phyloP scores from a whole-genome alignment of 129 eudicot species.

The Chrysanthemum seticuspe region DNA sequence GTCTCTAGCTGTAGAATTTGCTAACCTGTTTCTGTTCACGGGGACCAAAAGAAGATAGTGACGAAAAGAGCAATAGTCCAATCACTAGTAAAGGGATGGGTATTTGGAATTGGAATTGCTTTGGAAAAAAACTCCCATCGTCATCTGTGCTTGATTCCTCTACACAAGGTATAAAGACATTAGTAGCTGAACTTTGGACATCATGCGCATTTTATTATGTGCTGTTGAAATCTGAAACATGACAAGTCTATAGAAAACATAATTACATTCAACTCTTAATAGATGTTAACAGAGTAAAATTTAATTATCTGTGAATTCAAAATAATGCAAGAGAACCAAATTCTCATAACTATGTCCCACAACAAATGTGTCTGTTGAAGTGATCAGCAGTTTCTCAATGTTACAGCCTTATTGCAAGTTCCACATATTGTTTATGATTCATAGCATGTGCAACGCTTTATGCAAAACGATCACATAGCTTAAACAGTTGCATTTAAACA shows the following conservation, averaged over 20 bases:
- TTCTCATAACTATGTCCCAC: too few species aligned
- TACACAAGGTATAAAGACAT: constrained; percentile 20
- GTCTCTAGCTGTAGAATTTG: neutral
- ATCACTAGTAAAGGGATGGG: constrained; percentile 63
- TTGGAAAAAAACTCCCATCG: constrained; percentile 55
- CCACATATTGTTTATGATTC: neutral
- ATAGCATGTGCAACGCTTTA: neutral
- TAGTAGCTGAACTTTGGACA: neutral
- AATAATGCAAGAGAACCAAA: too few species aligned
- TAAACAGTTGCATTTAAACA: neutral
- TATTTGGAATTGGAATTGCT: constrained; percentile 53
- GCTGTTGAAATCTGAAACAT: neutral
- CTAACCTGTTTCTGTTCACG: constrained; percentile 76
- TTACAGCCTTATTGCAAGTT: too few species aligned
- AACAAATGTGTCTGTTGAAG: too few species aligned
- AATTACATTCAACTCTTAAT: neutral
- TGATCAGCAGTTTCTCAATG: too few species aligned
- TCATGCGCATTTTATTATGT: neutral
- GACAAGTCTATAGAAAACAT: neutral
- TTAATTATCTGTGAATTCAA: neutral
- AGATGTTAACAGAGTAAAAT: neutral
- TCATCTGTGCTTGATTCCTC: constrained; percentile 74
- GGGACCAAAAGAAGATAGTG: constrained; percentile 55
- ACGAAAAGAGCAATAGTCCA: constrained; percentile 57
- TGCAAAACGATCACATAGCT: neutral